These are phyloP conservation scores for Euryodendron excelsum DNA, from an alignment of 148 eudicot genomes.

Conservation along the genomic window DNA sequence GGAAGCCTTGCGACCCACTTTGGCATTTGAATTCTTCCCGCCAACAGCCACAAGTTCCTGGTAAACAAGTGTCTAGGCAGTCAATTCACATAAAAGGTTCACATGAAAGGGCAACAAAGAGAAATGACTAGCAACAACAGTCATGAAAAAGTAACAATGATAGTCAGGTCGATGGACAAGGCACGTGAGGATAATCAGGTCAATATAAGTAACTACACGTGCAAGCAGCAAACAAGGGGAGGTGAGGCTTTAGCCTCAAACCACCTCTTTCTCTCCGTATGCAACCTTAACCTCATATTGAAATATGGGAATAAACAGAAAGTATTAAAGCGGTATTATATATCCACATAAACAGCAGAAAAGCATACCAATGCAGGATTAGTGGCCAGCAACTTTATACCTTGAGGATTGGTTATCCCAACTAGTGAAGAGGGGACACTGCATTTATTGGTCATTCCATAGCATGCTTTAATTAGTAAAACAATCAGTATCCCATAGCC, in stretches of 20 bases:
- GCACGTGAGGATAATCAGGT: not conserved
- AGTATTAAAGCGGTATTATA: not conserved
- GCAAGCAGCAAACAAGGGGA: not conserved
- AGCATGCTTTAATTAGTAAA: not conserved
- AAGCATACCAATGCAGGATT: not conserved
- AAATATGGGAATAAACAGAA: not conserved
- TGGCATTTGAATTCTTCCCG: conserved; percentile 53
- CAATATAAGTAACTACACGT: not conserved
- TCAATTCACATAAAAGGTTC: not conserved
- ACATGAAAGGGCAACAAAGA: not conserved
- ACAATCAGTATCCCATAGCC: not conserved
- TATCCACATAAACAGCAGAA: not conserved
- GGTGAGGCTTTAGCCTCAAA: not conserved
- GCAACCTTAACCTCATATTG: not conserved
- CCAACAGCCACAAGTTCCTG: conserved; percentile 83
- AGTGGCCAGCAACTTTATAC: not conserved
- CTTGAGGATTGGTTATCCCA: not conserved
- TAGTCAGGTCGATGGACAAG: not conserved
- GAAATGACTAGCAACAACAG: not conserved
- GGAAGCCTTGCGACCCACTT: conserved; percentile 65
- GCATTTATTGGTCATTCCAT: not conserved
- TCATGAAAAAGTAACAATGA: not conserved
- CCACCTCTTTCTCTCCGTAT: not conserved
- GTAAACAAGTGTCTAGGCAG: conserved; percentile 11
- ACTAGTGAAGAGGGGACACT: not conserved